A percentile compares a stretch with the other conserved stretches of the same genome.
phyloP scores from a whole-genome alignment of 768 basidiomycete species.

The Termitomyces sp. region DNA sequence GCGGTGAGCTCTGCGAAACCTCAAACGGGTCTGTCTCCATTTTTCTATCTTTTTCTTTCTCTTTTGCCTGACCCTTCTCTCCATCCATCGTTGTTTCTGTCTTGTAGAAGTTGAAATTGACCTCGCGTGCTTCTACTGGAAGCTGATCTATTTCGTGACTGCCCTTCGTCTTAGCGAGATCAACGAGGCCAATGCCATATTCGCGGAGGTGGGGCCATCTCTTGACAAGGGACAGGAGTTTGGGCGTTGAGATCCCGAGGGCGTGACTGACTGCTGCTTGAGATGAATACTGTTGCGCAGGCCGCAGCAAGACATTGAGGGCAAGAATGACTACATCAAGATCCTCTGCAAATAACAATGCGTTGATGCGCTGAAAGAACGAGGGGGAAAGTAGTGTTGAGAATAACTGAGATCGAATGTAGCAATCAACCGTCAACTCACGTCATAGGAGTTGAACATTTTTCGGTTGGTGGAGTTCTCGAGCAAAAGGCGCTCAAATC shows the following conservation, averaged over 20 bases:
- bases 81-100: conserved; percentile 36
- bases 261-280: conserved; percentile 82
- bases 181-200: conserved; percentile 70
- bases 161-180: conserved; percentile 60
- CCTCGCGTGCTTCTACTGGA: conserved; percentile 72
- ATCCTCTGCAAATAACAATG: conserved; percentile 84
- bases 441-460: conserved; percentile 95
- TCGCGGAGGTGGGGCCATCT: conserved; percentile 84
- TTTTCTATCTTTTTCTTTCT: conserved; percentile 44
- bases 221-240: conserved; percentile 79
- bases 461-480: conserved; percentile 99
- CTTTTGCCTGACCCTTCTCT: conserved; percentile 39
- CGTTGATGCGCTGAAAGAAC: conserved; percentile 75
- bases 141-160: conserved; percentile 54
- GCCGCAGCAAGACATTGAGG: conserved; percentile 84
- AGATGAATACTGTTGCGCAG: conserved; percentile 91
- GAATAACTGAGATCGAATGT: conserved; percentile 3
- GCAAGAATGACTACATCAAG: conserved; percentile 83
- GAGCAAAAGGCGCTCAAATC: conserved; percentile 84
- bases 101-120: conserved; percentile 79
- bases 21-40: conserved; percentile 45
- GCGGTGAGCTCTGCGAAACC: conserved; percentile 40
- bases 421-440: conserved; percentile 41
- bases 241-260: conserved; percentile 76
- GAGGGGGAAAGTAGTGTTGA: conserved; percentile 4